These are phyloP conservation scores for Colletotrichum salicis DNA, from an alignment of 2,329 filamentous ascomycete species.

Conservation along the genomic window DNA sequence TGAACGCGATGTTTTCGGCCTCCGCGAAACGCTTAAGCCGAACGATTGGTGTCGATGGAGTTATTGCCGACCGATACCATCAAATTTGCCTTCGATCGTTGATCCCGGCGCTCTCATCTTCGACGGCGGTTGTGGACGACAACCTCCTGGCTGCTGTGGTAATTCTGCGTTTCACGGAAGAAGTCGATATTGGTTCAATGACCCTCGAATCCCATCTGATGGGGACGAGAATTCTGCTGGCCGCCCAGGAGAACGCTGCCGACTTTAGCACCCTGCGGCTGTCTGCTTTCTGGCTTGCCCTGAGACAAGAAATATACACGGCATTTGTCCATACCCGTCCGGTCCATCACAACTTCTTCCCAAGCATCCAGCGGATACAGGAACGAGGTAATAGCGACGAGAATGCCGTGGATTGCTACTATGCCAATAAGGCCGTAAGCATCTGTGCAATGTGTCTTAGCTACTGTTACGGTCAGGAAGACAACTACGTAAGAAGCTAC, in stretches of 20 bases:
- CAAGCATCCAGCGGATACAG: conserved; percentile 34
- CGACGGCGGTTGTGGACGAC: conserved; percentile 42
- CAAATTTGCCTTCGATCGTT: conserved; percentile 41
- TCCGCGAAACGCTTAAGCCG: conserved; percentile 42
- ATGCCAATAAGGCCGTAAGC: conserved; percentile 42
- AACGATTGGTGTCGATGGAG: conserved; percentile 37
- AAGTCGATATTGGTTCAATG: conserved; percentile 36
- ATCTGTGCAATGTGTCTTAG: conserved; percentile 43
- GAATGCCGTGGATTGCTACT: conserved; percentile 35
- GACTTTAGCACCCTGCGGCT: conserved; percentile 43
- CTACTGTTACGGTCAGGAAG: conserved; percentile 43
- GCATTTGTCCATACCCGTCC: conserved; percentile 44
- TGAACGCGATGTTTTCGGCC: conserved; percentile 43
- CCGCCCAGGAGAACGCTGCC: conserved; percentile 41
- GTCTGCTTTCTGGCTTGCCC: conserved; percentile 43
- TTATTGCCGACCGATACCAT: conserved; percentile 42
- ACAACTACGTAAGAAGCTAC: conserved; percentile 40
- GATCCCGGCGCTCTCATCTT: conserved; percentile 42
- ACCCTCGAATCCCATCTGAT: conserved; percentile 42
- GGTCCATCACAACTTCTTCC: conserved; percentile 42
- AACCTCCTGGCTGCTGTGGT: conserved; percentile 44
- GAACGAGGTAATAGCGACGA: conserved; percentile 36
- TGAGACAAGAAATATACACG: conserved; percentile 45
- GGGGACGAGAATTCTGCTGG: conserved; percentile 43
- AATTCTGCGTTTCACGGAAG: conserved; percentile 44